These are phyloP conservation scores for Rhododendron mucronatum DNA, from an alignment of 148 eudicot species.

Conservation along the genomic window DNA sequence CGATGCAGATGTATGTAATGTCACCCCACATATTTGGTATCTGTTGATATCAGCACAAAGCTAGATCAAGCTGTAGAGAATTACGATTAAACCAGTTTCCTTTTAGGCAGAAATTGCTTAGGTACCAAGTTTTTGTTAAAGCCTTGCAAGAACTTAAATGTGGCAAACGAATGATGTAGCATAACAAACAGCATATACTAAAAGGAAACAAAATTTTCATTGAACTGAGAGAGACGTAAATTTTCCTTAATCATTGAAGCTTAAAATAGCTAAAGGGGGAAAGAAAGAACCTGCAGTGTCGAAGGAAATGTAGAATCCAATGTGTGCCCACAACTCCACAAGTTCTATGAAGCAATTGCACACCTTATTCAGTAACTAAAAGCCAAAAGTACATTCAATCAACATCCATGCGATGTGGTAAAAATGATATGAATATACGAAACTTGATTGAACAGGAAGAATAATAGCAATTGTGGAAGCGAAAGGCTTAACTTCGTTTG, in stretches of 20 bases:
- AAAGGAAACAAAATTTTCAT: background rate
- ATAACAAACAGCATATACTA: background rate
- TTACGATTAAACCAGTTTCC: background rate
- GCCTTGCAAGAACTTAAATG: background rate
- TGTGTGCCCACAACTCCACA: background rate
- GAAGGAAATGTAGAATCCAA: background rate
- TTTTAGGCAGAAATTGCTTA: constrained; percentile 39
- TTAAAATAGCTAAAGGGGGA: background rate
- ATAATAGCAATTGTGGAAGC: no score
- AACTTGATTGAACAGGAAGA: background rate
- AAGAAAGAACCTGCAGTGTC: background rate
- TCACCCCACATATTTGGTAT: background rate
- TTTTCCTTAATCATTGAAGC: background rate
- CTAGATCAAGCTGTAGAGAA: background rate
- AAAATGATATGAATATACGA: background rate
- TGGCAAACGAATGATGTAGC: constrained; percentile 10
- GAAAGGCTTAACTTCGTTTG: no score
- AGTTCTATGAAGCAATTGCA: background rate
- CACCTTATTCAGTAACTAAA: background rate
- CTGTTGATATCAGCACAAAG: background rate
- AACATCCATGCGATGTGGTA: background rate
- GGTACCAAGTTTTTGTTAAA: constrained; percentile 48
- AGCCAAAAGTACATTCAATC: background rate
- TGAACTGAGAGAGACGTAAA: background rate
- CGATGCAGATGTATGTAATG: background rate